phyloP scores from a whole-genome alignment of 148 eudicot species.

The Rhododendron griersonianum region DNA sequence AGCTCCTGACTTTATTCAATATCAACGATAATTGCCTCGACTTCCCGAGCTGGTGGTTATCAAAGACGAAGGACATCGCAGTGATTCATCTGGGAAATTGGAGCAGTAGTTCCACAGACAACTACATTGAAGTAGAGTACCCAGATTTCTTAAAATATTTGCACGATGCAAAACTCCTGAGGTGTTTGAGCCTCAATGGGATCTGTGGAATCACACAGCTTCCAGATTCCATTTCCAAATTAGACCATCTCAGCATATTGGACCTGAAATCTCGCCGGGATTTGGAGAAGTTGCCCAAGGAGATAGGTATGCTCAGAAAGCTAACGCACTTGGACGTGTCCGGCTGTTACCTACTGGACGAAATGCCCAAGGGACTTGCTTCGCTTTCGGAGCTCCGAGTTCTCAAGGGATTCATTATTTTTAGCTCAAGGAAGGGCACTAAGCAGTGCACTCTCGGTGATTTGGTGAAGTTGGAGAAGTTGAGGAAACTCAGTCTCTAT shows the following conservation, averaged over 20 bases:
- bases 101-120: conserved; percentile 10
- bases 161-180: background rate
- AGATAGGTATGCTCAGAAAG: background rate
- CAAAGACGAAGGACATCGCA: background rate
- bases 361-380: background rate
- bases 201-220: background rate
- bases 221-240: background rate
- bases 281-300: background rate
- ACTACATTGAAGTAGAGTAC: background rate
- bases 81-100: conserved; percentile 3
- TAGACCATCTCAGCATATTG: background rate
- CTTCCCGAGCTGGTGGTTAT: background rate
- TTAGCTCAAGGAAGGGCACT: background rate
- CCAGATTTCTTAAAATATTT: background rate
- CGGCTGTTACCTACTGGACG: background rate
- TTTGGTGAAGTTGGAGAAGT: background rate
- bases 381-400: background rate
- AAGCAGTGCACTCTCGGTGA: background rate
- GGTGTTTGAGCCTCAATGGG: background rate
- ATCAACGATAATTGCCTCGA: background rate
- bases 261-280: background rate
- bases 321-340: background rate
- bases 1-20: background rate
- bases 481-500: conserved; percentile 5
- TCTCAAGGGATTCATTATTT: background rate